A percentile compares a stretch with the other conserved stretches of the same genome.
These are phyloP conservation scores for Xylaria digitata DNA, from an alignment of 2,329 filamentous ascomycete genomes.

Conservation along the genomic window DNA sequence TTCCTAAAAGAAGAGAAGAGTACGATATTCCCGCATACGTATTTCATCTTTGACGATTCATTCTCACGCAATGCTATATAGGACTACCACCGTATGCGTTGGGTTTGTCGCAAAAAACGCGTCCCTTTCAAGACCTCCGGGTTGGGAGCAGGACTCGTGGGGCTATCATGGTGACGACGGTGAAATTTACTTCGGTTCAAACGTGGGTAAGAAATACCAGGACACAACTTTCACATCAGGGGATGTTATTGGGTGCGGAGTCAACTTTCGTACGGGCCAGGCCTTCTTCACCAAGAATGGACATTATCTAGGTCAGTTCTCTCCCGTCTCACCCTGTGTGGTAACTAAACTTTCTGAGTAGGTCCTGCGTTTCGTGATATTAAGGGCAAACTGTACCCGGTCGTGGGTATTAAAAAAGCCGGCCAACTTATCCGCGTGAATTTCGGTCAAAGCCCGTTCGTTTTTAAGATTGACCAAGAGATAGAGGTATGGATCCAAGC, in stretches of 20 bases:
- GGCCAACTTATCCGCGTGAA: conserved; percentile 72
- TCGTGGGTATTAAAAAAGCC: conserved; percentile 72
- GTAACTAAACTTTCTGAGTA: conserved; percentile 50
- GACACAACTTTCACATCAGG: conserved; percentile 62
- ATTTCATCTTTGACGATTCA: not conserved
- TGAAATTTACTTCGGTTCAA: conserved; percentile 67
- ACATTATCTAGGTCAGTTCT: conserved; percentile 61
- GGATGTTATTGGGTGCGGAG: conserved; percentile 72
- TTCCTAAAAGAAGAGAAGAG: conserved; percentile 65
- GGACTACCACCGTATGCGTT: conserved; percentile 70
- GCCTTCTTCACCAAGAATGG: conserved; percentile 79
- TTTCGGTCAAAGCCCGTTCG: conserved; percentile 80
- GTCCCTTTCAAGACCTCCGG: conserved; percentile 66
- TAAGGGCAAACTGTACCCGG: conserved; percentile 72
- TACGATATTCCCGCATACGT: conserved; percentile 50
- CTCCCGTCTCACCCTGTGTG: not conserved
- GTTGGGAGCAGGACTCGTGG: conserved; percentile 76
- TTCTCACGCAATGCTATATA: conserved; percentile 48
- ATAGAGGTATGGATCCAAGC: conserved; percentile 69
- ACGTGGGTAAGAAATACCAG: conserved; percentile 67
- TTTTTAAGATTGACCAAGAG: conserved; percentile 90
- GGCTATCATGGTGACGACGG: conserved; percentile 78
- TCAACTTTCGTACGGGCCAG: conserved; percentile 72
- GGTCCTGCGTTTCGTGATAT: conserved; percentile 78
- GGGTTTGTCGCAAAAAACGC: conserved; percentile 69